Conservation (phyloP, 129 eudicot genomes). For the Centrapalus pauciflorus region DNA sequence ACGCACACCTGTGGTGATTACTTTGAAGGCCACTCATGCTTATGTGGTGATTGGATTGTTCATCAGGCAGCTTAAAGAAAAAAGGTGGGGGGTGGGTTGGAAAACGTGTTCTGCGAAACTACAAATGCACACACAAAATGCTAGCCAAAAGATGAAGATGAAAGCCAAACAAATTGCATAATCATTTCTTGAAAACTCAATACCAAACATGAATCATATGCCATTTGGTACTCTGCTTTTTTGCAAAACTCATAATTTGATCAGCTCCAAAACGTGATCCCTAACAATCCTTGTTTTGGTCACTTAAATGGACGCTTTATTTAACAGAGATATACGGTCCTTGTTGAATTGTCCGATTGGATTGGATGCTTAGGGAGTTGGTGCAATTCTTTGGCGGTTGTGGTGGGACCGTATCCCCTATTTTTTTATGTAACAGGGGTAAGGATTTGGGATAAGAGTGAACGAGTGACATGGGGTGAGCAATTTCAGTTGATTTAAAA, state of each 20-base stretch:
- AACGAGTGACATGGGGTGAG: not conserved
- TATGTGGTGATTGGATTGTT: no score
- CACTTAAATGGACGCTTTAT: not conserved
- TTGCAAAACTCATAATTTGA: not conserved
- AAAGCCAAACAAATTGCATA: no score
- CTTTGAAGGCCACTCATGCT: no score
- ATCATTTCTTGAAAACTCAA: no score
- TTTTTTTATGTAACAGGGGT: not conserved
- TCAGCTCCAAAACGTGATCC: no score
- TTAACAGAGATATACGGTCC: not conserved
- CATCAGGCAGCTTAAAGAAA: no score
- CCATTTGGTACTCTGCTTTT: not conserved
- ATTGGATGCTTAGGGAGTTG: not conserved
- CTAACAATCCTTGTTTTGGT: slow-evolving; percentile 2
- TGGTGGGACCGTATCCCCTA: not conserved
- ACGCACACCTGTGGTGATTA: not conserved
- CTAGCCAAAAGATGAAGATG: no score
- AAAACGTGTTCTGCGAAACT: no score
- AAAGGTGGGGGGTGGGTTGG: no score
- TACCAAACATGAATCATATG: not conserved
- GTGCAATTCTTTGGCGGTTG: not conserved
- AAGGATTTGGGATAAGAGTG: not conserved
- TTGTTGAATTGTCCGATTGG: not conserved
- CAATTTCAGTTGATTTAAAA: not conserved
- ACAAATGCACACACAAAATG: no score